Evolutionary conservation across 495 filamentous ascomycete species (phyloP).

Genomic region (Annulohypoxylon bovei): DNA sequence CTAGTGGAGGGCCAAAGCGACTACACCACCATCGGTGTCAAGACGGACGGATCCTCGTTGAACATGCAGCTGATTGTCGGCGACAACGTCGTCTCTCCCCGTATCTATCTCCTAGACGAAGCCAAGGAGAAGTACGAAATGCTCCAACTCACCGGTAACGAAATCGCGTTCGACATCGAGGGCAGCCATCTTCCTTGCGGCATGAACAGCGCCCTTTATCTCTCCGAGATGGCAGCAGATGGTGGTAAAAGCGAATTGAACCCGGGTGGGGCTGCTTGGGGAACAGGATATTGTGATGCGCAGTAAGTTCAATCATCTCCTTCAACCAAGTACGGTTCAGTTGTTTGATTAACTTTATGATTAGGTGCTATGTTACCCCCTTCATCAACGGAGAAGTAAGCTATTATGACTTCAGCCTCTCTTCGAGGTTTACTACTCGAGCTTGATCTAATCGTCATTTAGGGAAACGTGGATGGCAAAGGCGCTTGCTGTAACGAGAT

Average conservation of each 20-base stretch:
- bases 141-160: slow-evolving; percentile 66
- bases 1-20: slow-evolving; percentile 45
- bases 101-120: slow-evolving; percentile 68
- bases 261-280: slow-evolving; percentile 70
- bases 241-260: slow-evolving; percentile 66
- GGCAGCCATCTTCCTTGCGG: slow-evolving; percentile 69
- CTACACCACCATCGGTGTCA: slow-evolving; percentile 59
- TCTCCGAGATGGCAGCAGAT: slow-evolving; percentile 68
- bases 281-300: slow-evolving; percentile 76
- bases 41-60: slow-evolving; percentile 52
- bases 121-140: slow-evolving; percentile 66
- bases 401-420: neutral
- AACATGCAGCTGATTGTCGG: slow-evolving; percentile 55
- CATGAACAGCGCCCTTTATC: slow-evolving; percentile 74
- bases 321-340: no score
- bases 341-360: no score
- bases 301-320: no score
- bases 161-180: slow-evolving; percentile 73
- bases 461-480: slow-evolving; percentile 59
- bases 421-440: neutral
- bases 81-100: slow-evolving; percentile 57
- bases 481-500: slow-evolving; percentile 70
- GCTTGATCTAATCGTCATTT: neutral
- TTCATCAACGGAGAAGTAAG: slow-evolving; percentile 68
- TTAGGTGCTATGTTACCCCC: slow-evolving; percentile 63